Evolutionary conservation across 495 filamentous ascomycete species (phyloP), one percentile per base, ranked within the genome.

Genomic region (Penicillium riverlandense): DNA sequence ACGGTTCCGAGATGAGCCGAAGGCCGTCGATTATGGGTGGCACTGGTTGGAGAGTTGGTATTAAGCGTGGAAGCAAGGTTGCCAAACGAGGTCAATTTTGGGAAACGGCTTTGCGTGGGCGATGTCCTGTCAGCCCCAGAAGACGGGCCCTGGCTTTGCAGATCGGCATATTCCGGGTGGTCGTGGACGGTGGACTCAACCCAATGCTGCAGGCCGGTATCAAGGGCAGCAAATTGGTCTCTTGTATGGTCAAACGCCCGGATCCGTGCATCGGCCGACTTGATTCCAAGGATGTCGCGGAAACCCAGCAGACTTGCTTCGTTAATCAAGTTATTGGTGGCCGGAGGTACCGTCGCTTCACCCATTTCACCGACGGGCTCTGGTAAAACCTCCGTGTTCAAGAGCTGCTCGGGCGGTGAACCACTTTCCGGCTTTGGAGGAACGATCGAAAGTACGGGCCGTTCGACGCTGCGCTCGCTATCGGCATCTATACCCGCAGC

Each of bases 171-270:
- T 39, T 84, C 77, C 0, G 80, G 77, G 35, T 77, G 64, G 29
- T 63, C 56, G 9, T 68, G 63, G 9, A 73, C 42, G 0, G 66
- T 79, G 6, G 68, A 49, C 13, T 67, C 47, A 39, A 95, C 64
- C 90, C 90, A 96, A 40, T 83, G 66, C n/a, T 67, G 63, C 9
- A 96, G 63, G 3, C 90, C 88, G 7, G 83, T 83, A 43, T 95
- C 77, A 43, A 83, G 75, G 8, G 70, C 62, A 1, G 84, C 82
- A 49, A 87, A 88, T 41, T 87, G 80, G 11, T 72, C 63, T 38
- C 86, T 74, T 0, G 84, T 83, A 30, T 79, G 76, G 49, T 88
- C 75, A 56, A 81, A 92, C 1, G 79, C 77, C 31, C 70, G 62
- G 37, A 89, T 83, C 15, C 88, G 79, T 33, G 90, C 84, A 16